Evolutionary conservation across 2,329 filamentous ascomycete genomes (phyloP).

Genomic region (Intubia oerlemansii): DNA sequence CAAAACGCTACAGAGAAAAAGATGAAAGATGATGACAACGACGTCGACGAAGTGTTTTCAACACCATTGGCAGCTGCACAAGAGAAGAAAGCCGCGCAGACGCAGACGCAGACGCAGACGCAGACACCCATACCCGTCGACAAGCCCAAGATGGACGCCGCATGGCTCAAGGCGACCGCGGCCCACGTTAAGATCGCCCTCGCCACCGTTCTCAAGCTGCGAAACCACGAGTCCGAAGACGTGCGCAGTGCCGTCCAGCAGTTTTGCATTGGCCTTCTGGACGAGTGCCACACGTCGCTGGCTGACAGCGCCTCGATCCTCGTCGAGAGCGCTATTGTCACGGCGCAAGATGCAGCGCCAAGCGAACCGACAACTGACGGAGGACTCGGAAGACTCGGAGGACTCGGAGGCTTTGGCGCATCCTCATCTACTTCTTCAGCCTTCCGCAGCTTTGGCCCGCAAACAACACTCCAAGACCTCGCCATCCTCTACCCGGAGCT

Average conservation of each 20-base stretch:
- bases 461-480: slow-evolving; percentile 26
- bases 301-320: slow-evolving; percentile 47
- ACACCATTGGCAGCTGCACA: too few relatives aligned
- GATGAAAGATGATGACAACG: slow-evolving; percentile 5
- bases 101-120: background rate
- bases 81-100: too few relatives aligned
- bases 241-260: slow-evolving; percentile 46
- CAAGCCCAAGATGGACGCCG: slow-evolving; percentile 10
- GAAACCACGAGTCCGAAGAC: slow-evolving; percentile 45
- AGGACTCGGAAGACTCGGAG: too few relatives aligned
- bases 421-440: too few relatives aligned
- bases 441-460: too few relatives aligned
- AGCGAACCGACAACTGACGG: too few relatives aligned
- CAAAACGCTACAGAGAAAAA: slow-evolving; percentile 3
- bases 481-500: slow-evolving; percentile 31
- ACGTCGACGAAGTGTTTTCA: slow-evolving; percentile 2
- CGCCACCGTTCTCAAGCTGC: slow-evolving; percentile 53
- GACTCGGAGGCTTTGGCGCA: too few relatives aligned
- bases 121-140: background rate
- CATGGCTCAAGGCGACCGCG: slow-evolving; percentile 64
- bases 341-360: too few relatives aligned
- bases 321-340: slow-evolving; percentile 62
- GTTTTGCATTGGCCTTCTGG: slow-evolving; percentile 54
- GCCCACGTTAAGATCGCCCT: slow-evolving; percentile 70
- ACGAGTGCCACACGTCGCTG: slow-evolving; percentile 58